A percentile compares a stretch with the other conserved stretches of the same genome.
These are phyloP conservation scores for Paecilomyces sp. DNA, from an alignment of 2,329 filamentous ascomycete species.

Conservation along the genomic window DNA sequence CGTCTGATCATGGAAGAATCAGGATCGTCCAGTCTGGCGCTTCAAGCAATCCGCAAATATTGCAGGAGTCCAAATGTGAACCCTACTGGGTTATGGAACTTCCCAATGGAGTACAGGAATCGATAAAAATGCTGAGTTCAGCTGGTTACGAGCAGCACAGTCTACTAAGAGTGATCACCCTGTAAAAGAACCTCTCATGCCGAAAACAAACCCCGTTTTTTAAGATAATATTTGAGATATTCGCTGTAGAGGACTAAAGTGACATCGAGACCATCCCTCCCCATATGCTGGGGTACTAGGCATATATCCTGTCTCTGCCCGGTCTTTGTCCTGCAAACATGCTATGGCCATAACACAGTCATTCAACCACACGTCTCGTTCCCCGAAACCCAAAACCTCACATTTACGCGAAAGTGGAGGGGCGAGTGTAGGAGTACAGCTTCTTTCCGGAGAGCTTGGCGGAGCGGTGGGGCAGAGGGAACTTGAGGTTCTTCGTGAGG, in stretches of 20 bases:
- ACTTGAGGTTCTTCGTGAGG: constrained; percentile 87
- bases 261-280: constrained; percentile 32
- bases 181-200: background rate
- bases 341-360: constrained; percentile 36
- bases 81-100: too few species aligned
- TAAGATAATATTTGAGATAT: constrained; percentile 31
- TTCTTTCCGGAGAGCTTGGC: constrained; percentile 78
- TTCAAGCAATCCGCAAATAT: too few species aligned
- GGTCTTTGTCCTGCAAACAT: constrained; percentile 32
- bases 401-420: constrained; percentile 94
- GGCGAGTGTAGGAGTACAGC: constrained; percentile 87
- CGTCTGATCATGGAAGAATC: too few species aligned
- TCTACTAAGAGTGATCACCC: background rate
- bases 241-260: constrained; percentile 34
- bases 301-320: constrained; percentile 27
- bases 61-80: too few species aligned
- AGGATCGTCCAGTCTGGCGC: too few species aligned
- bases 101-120: too few species aligned
- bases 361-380: constrained; percentile 34
- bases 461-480: constrained; percentile 96
- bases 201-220: constrained; percentile 28
- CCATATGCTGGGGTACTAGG: constrained; percentile 23
- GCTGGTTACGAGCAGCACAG: background rate
- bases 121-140: too few species aligned
- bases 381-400: constrained; percentile 27